Evolutionary conservation across 441 rosid species (phyloP).

Genomic region (Eruca vesicaria): DNA sequence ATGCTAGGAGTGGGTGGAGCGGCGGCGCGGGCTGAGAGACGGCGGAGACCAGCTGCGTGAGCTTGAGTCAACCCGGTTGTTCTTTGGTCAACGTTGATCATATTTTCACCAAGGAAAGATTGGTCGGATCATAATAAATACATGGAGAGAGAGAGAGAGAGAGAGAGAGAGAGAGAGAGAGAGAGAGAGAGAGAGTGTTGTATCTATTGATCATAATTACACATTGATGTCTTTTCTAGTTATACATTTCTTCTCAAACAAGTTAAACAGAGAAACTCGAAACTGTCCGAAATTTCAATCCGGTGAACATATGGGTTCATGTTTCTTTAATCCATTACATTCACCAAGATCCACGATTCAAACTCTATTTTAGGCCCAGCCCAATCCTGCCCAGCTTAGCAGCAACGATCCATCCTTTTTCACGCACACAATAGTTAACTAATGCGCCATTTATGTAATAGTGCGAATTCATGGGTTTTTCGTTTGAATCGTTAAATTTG

Average conservation of each 20-base stretch:
- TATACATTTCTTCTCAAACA: background rate
- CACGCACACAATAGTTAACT: no score
- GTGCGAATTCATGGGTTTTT: background rate
- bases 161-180: background rate
- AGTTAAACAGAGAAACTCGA: background rate
- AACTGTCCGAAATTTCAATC: background rate
- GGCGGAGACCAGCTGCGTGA: constrained; percentile 93
- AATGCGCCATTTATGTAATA: no score
- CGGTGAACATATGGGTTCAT: background rate
- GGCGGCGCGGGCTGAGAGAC: constrained; percentile 91
- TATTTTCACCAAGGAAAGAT: constrained; percentile 7
- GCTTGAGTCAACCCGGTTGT: constrained; percentile 70
- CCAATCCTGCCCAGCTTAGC: background rate
- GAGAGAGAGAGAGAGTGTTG: background rate
- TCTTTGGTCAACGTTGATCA: constrained; percentile 98
- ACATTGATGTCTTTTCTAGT: background rate
- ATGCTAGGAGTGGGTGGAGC: constrained; percentile 52
- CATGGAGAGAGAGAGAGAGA: background rate
- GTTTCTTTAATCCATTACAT: background rate
- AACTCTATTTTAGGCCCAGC: background rate
- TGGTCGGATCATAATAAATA: background rate
- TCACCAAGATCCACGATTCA: background rate
- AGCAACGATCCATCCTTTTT: background rate
- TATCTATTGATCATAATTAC: no score
- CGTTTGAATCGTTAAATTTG: background rate